Evolutionary conservation across 495 filamentous ascomycete genomes (phyloP).

Genomic region (Neurospora sp.): DNA sequence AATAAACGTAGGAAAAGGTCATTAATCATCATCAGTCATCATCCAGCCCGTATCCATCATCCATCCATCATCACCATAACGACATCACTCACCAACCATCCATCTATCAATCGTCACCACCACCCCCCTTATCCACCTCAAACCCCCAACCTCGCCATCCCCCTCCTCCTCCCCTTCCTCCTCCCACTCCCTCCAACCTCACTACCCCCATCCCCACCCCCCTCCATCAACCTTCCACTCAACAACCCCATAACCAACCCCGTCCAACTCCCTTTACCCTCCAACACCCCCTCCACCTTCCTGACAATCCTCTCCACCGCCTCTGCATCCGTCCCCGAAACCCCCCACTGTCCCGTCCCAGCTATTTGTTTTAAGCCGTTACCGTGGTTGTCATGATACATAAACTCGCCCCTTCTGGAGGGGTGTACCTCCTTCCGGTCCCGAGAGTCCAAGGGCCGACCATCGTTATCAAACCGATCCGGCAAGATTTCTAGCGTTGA

Average conservation of each 20-base stretch:
- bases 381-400: conserved; percentile 13
- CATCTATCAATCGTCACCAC: too few relatives aligned
- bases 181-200: background rate
- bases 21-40: too few relatives aligned
- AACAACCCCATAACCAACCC: conserved; percentile 19
- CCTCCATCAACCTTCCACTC: conserved; percentile 17
- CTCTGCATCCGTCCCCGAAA: conserved; percentile 14
- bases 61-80: too few relatives aligned
- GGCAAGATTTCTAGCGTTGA: conserved; percentile 42
- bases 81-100: too few relatives aligned
- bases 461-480: conserved; percentile 54
- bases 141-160: conserved; percentile 1
- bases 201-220: background rate
- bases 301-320: conserved; percentile 22
- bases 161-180: background rate
- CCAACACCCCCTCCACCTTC: conserved; percentile 25
- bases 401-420: conserved; percentile 19
- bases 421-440: background rate
- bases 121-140: background rate
- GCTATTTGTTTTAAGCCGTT: background rate
- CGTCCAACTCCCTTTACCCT: conserved; percentile 18
- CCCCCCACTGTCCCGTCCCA: conserved; percentile 22
- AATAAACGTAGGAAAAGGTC: too few relatives aligned
- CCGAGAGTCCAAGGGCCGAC: conserved; percentile 32
- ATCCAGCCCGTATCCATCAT: too few relatives aligned